Percentiles rank a stretch among this genome's conserved stretches.
phyloP scores from a whole-genome alignment of 1,284 basidiomycete species.

The Lentinula novae-zelandiae region DNA sequence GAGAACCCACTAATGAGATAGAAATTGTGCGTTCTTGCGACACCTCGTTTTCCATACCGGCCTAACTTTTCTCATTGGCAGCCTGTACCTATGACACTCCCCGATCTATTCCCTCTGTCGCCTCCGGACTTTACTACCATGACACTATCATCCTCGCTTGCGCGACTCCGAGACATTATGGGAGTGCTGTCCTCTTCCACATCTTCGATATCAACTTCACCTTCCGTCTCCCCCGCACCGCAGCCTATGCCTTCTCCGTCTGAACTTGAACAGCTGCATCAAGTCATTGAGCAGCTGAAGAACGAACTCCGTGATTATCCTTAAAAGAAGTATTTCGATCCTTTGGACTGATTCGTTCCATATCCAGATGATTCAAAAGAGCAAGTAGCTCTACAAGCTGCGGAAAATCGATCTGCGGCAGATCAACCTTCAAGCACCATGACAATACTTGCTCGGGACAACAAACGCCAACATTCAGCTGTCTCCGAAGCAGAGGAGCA shows the following conservation, averaged over 20 bases:
- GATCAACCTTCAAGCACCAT: conserved; percentile 19
- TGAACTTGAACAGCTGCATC: conserved; percentile 45
- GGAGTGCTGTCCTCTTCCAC: conserved; percentile 13
- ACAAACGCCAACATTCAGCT: conserved; percentile 49
- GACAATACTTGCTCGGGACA: conserved; percentile 46
- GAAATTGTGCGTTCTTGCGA: conserved; percentile 40
- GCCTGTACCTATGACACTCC: conserved; percentile 44
- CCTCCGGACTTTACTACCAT: conserved; percentile 50
- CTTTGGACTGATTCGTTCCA: conserved; percentile 20
- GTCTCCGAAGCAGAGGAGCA: conserved; percentile 60
- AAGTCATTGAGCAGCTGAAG: conserved; percentile 44
- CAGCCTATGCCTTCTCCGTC: neutral
- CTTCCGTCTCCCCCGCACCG: conserved; percentile 18
- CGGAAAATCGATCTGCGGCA: conserved; percentile 5
- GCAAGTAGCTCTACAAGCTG: conserved; percentile 12
- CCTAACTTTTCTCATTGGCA: conserved; percentile 21
- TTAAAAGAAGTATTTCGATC: conserved; percentile 1
- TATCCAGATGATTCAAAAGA: conserved; percentile 38
- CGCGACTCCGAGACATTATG: conserved; percentile 38
- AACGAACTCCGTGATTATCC: conserved; percentile 50
- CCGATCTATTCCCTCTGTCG: conserved; percentile 58
- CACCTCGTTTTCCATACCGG: neutral
- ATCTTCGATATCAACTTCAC: conserved; percentile 5
- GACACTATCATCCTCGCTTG: conserved; percentile 46
- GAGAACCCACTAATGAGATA: conserved; percentile 29